These are phyloP conservation scores for Kluyveromyces lactis DNA, from an alignment of 805 yeast species.

Conservation along the genomic window DNA sequence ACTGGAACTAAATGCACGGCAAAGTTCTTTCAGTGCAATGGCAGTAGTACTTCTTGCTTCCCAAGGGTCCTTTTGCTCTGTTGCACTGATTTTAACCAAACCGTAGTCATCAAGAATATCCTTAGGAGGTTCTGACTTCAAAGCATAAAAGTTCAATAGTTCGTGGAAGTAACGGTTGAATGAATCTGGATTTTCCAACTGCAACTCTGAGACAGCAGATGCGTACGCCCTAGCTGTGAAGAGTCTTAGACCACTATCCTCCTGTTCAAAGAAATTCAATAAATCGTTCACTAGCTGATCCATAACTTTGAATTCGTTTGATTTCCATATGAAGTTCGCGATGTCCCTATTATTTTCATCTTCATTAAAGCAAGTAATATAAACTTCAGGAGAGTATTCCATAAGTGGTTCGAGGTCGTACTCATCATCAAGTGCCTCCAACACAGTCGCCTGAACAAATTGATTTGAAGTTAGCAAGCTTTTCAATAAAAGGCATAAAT, in stretches of 20 bases:
- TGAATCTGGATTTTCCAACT: constrained; percentile 18
- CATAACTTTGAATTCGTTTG: constrained; percentile 41
- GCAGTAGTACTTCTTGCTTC: constrained; percentile 81
- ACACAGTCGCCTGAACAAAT: constrained; percentile 69
- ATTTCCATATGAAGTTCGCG: constrained; percentile 82
- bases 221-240: constrained; percentile 63
- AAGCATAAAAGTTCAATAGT: constrained; percentile 48
- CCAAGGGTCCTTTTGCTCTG: constrained; percentile 69
- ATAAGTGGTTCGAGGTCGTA: constrained; percentile 40
- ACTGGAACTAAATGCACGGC: constrained; percentile 36
- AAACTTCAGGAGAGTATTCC: constrained; percentile 57
- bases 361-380: constrained; percentile 71
- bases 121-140: constrained; percentile 63
- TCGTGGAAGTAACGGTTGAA: constrained; percentile 32
- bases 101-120: constrained; percentile 76
- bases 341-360: constrained; percentile 51
- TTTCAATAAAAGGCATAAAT: constrained; percentile 49
- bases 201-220: constrained; percentile 38
- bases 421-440: constrained; percentile 83
- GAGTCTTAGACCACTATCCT: constrained; percentile 59
- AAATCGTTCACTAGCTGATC: constrained; percentile 35
- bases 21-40: constrained; percentile 47
- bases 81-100: constrained; percentile 52
- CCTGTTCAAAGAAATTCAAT: constrained; percentile 43
- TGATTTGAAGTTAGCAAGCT: constrained; percentile 51